Base-by-base conservation (phyloP, 1,139 yeast genomes). In the Debaryomyces sp. region DNA sequence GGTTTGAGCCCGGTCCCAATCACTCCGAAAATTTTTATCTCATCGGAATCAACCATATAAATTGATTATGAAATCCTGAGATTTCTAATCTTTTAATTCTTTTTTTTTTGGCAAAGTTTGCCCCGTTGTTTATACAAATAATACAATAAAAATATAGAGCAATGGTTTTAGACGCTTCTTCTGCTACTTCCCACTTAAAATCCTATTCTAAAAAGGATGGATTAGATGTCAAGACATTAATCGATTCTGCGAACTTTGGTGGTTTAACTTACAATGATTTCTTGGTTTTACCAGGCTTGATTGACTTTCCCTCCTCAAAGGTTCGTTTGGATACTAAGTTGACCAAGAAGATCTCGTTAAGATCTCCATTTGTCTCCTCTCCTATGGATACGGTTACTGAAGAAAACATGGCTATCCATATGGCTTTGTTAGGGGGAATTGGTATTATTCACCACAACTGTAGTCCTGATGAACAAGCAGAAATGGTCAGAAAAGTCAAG, bases 311-410 rank as follows among this genome's bases (percentile, higher is more conserved):
- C 54, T 82, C 97, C 42, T 79, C 87, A 47, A 74, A 61, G 32
- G 98, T 95, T 52, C 73, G 77, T 49, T 79, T 92, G 66, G 96
- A 91, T 62, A 81, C 96, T 57, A 87, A 81, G 70, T 80, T 94
- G 70, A 91, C 99, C 67, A 91, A 88, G 78, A 88, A 87, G 66
- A 94, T 94, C 77, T 75, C 95, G 50, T 80, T 94, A 72, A 91
- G 88, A 77, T 78, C 97, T 45, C 99, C 99, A 54, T 89, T 94
- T 61, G 94, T 94, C 54, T 92, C 98, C 32, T 90, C 97, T 63
- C 99, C 99, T 61, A 94, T 94, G 99, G 99, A 94, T 74, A 94
- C 99, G 46, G 99, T 94, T 55, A 95, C 99, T 51, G 99, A 94
- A 78, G 78, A 91, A 55, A 88, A 85, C 54, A 94, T 94, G 99